phyloP scores from a whole-genome alignment of 441 rosid genomes.

The Mallotus japonicus region DNA sequence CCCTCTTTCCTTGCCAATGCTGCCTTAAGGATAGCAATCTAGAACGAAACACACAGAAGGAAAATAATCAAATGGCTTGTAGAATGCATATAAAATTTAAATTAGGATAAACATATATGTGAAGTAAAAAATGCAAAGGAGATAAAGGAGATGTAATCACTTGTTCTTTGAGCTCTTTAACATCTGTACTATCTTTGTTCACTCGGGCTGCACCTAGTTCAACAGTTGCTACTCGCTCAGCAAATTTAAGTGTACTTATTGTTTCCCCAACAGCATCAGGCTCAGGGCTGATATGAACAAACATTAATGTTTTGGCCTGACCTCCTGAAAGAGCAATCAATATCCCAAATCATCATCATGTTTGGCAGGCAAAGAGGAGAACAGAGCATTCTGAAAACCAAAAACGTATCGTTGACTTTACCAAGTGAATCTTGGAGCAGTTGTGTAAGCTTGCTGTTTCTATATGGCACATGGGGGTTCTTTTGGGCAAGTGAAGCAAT shows the following conservation, averaged over 20 bases:
- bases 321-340: conserved; percentile 53
- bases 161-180: conserved; percentile 84
- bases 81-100: background rate
- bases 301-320: conserved; percentile 92
- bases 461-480: conserved; percentile 81
- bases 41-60: background rate
- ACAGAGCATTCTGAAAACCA: background rate
- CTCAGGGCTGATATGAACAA: conserved; percentile 88
- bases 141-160: conserved; percentile 29
- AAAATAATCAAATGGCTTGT: conserved; percentile 18
- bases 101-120: background rate
- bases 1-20: conserved; percentile 73
- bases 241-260: conserved; percentile 85
- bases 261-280: conserved; percentile 77
- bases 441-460: conserved; percentile 93
- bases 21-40: conserved; percentile 86
- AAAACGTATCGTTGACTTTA: conserved; percentile 29
- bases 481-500: conserved; percentile 88
- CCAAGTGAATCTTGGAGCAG: conserved; percentile 91
- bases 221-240: conserved; percentile 86
- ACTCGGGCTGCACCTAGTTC: conserved; percentile 87
- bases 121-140: background rate
- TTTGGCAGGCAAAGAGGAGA: conserved; percentile 7
- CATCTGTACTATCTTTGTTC: conserved; percentile 67
- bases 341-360: conserved; percentile 15